Conservation (phyloP, 805 yeast species). For the Debaryomyces hansenii region DNA sequence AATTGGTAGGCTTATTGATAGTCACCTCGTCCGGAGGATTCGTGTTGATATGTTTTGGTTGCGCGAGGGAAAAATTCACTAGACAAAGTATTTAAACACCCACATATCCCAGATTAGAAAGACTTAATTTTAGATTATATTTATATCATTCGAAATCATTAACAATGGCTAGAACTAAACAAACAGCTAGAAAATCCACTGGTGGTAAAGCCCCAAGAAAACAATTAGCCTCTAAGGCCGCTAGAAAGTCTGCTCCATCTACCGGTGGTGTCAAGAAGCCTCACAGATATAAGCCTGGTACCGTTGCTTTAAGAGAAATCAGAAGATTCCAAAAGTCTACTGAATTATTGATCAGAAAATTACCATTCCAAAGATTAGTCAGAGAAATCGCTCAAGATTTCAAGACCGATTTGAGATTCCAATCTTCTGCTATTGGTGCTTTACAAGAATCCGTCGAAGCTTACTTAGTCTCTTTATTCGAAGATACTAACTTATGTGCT, state of each 20-base stretch:
- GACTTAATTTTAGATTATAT: neutral
- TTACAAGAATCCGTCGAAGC: conserved; percentile 50
- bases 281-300: conserved; percentile 52
- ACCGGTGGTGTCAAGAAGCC: conserved; percentile 50
- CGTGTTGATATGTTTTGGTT: too few species aligned
- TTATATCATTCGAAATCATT: neutral
- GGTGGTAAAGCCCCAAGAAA: conserved; percentile 53
- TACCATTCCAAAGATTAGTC: conserved; percentile 49
- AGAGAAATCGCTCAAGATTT: conserved; percentile 50
- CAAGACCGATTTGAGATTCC: conserved; percentile 49
- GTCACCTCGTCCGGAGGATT: too few species aligned
- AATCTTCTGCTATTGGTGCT: conserved; percentile 48
- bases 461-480: conserved; percentile 46
- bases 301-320: conserved; percentile 50
- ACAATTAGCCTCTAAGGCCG: conserved; percentile 50
- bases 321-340: conserved; percentile 50
- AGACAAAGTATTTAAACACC: neutral
- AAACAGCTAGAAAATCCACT: conserved; percentile 49
- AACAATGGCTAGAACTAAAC: conserved; percentile 47
- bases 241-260: conserved; percentile 49
- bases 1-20: too few species aligned
- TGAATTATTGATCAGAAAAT: conserved; percentile 47
- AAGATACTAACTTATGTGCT: conserved; percentile 50
- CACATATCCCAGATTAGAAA: neutral
- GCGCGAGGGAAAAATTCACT: too few species aligned